Conservation (phyloP, 2,329 filamentous ascomycete genomes). For the Diaporthe destruens region DNA sequence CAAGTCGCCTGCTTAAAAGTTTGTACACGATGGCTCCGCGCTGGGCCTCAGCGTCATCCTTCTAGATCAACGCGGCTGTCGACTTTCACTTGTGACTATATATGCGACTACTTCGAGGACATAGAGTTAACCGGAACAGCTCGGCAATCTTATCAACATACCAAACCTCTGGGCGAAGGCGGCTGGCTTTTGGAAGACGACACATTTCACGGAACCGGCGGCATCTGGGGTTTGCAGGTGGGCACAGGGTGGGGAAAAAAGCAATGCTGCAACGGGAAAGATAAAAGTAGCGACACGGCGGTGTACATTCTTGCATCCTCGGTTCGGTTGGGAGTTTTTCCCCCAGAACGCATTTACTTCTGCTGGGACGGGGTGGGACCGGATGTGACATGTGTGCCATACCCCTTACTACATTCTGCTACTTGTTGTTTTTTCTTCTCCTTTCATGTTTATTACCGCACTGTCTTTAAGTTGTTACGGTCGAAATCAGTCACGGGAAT, state of each 20-base stretch:
- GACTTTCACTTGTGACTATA: slow-evolving; percentile 42
- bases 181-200: slow-evolving; percentile 41
- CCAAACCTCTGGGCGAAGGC: slow-evolving; percentile 34
- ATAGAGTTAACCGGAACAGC: slow-evolving; percentile 38
- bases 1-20: slow-evolving; percentile 71
- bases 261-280: slow-evolving; percentile 41
- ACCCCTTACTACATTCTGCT: slow-evolving; percentile 38
- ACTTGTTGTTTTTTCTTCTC: slow-evolving; percentile 33
- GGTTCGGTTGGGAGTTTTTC: slow-evolving; percentile 22
- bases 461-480: slow-evolving; percentile 33
- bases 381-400: slow-evolving; percentile 35
- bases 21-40: slow-evolving; percentile 35
- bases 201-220: slow-evolving; percentile 38
- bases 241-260: slow-evolving; percentile 36
- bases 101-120: slow-evolving; percentile 40
- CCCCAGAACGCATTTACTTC: slow-evolving; percentile 35
- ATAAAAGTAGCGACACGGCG: slow-evolving; percentile 38
- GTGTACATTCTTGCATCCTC: slow-evolving; percentile 39
- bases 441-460: slow-evolving; percentile 37
- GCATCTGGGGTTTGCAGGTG: slow-evolving; percentile 40
- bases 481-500: slow-evolving; percentile 24
- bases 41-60: slow-evolving; percentile 34
- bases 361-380: slow-evolving; percentile 22
- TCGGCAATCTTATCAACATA: slow-evolving; percentile 39
- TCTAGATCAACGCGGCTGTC: slow-evolving; percentile 35